Conservation (phyloP, 306 rosid genomes). For the Dryas drummondii region DNA sequence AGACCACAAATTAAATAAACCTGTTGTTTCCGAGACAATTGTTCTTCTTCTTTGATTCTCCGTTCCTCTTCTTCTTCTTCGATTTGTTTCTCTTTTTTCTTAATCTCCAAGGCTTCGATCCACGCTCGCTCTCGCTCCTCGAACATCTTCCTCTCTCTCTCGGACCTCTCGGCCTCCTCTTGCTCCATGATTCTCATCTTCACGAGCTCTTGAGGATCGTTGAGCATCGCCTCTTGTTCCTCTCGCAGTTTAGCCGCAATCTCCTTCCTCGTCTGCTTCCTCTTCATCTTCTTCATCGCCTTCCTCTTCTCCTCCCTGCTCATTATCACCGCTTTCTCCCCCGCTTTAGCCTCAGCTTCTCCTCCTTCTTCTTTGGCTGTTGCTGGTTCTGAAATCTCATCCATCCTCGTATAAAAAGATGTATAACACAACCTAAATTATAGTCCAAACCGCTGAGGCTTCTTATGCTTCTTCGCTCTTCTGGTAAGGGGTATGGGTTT, state of each 20-base stretch:
- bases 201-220: conserved; percentile 66
- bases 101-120: conserved; percentile 55
- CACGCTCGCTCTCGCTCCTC: conserved; percentile 72
- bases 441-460: too few species aligned
- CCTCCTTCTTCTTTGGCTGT: conserved; percentile 20
- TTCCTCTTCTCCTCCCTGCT: conserved; percentile 87
- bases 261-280: conserved; percentile 68
- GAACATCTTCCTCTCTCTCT: conserved; percentile 51
- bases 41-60: conserved; percentile 35
- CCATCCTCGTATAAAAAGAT: too few species aligned
- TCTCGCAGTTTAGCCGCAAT: conserved; percentile 48
- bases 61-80: conserved; percentile 43
- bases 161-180: conserved; percentile 63
- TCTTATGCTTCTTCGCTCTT: too few species aligned
- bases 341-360: neutral
- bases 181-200: conserved; percentile 39
- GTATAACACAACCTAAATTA: too few species aligned
- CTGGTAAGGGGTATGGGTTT: too few species aligned
- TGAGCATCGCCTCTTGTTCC: conserved; percentile 57
- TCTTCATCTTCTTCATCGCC: conserved; percentile 66
- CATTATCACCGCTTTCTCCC: conserved; percentile 11
- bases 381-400: neutral
- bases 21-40: conserved; percentile 29
- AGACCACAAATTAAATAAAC: conserved; percentile 10
- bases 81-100: conserved; percentile 31